A percentile compares a stretch with the other conserved stretches of the same genome.
phyloP scores from a whole-genome alignment of 2,329 filamentous ascomycete genomes.

The Tolypocladium paradoxum region DNA sequence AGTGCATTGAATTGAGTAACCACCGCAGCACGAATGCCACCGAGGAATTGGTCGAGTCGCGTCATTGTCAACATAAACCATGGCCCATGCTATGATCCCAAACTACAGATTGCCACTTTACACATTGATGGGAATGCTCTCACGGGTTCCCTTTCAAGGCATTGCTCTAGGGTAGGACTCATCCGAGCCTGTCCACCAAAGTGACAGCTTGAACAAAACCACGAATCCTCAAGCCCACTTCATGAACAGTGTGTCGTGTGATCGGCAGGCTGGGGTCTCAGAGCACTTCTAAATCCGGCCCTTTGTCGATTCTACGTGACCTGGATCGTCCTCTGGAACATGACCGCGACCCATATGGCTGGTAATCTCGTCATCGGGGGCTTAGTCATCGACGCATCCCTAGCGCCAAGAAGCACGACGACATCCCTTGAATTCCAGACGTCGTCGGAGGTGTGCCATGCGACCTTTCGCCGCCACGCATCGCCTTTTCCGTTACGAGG shows the following conservation, averaged over 20 bases:
- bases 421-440: constrained; percentile 7
- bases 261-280: not conserved
- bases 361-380: not conserved
- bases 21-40: no score
- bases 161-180: no score
- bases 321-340: not conserved
- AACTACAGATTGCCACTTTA: no score
- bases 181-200: no score
- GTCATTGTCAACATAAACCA: not conserved
- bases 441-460: not conserved
- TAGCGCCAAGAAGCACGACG: not conserved
- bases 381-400: not conserved
- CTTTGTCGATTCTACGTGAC: not conserved
- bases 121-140: no score
- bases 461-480: not conserved
- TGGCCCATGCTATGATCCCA: not conserved
- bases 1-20: no score
- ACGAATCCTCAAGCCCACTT: no score
- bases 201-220: no score
- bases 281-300: not conserved
- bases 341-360: not conserved
- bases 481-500: not conserved
- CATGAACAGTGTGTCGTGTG: no score
- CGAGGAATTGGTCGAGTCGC: not conserved
- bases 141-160: no score